These are phyloP conservation scores for Osmanthus fragrans DNA, from an alignment of 257 asterid genomes.

Conservation along the genomic window DNA sequence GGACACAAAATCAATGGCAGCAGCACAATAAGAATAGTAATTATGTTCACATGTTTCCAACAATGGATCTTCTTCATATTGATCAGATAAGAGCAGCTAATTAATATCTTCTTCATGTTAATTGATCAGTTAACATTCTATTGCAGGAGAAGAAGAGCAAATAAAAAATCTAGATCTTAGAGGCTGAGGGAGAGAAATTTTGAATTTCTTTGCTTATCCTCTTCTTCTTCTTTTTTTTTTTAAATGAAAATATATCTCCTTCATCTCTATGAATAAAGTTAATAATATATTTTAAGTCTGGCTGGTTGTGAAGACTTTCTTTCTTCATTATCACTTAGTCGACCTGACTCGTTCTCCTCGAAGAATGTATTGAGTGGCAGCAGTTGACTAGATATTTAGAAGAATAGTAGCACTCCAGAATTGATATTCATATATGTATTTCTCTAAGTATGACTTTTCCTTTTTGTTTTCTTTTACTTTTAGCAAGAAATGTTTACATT, in stretches of 20 bases:
- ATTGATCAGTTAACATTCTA: conserved; percentile 15
- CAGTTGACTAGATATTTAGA: neutral
- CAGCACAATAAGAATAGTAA: conserved; percentile 17
- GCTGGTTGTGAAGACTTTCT: neutral
- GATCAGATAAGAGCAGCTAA: conserved; percentile 18
- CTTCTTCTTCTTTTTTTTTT: neutral
- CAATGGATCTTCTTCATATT: conserved; percentile 32
- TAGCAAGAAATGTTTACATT: neutral
- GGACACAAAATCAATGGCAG: neutral
- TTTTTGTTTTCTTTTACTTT: neutral
- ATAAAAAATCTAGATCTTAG: neutral
- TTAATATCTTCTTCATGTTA: conserved; percentile 16
- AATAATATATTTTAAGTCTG: neutral
- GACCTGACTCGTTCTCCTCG: neutral
- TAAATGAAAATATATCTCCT: neutral
- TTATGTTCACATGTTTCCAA: conserved; percentile 31
- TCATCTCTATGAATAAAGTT: neutral
- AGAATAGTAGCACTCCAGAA: neutral
- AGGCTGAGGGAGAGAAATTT: neutral
- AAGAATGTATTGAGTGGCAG: neutral
- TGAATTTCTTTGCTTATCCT: neutral
- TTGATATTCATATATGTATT: neutral
- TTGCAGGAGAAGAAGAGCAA: conserved; percentile 16
- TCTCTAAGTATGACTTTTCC: neutral
- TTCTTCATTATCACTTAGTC: neutral